Conservation (phyloP, 2,329 filamentous ascomycete genomes). For the Sporothrix luriei region DNA sequence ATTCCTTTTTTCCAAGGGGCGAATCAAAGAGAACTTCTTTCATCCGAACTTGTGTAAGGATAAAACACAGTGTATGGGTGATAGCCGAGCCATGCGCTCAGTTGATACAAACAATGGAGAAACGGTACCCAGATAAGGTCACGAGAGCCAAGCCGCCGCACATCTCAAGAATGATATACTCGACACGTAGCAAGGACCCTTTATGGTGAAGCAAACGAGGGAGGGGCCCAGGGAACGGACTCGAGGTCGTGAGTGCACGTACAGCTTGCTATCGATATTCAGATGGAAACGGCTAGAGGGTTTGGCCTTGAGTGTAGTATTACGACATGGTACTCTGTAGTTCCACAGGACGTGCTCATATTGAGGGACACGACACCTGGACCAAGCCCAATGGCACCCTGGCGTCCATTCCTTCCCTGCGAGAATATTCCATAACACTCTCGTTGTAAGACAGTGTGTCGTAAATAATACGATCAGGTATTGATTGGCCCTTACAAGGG, state of each 20-base stretch:
- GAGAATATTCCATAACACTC: not conserved
- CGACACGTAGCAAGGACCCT: not conserved
- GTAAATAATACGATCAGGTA: no score
- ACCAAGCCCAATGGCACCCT: not conserved
- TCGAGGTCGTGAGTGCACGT: not conserved
- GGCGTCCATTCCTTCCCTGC: not conserved
- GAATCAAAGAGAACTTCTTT: not conserved
- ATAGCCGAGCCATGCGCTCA: slow-evolving; percentile 19
- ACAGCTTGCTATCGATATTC: slow-evolving; percentile 2
- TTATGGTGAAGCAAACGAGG: slow-evolving; percentile 8
- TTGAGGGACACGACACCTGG: not conserved
- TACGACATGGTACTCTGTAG: no score
- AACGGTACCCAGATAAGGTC: slow-evolving; percentile 19
- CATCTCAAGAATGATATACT: no score
- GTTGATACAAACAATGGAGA: slow-evolving; percentile 15
- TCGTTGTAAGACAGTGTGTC: not conserved
- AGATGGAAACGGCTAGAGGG: not conserved
- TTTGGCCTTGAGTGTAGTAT: not conserved
- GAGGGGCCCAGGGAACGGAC: no score
- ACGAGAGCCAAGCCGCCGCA: no score
- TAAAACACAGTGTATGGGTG: not conserved
- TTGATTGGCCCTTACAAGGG: not conserved
- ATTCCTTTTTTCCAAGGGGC: not conserved
- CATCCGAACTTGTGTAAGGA: slow-evolving; percentile 9
- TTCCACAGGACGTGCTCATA: not conserved